These are phyloP conservation scores for Saccharomyces hybrid DNA, from an alignment of 1,139 yeast species.

Conservation along the genomic window DNA sequence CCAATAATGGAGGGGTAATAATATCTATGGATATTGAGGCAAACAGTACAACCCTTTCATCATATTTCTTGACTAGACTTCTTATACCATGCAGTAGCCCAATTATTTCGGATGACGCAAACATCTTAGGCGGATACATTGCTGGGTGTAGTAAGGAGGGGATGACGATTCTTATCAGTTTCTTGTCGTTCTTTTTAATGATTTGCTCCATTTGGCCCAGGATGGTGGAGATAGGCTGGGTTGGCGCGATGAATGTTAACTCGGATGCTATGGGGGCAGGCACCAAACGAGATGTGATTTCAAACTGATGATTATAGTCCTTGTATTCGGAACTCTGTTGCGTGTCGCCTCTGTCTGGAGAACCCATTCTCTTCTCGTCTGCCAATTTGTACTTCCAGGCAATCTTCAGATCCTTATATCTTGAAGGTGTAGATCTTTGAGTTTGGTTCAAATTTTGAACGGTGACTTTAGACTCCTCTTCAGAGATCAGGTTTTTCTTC, in stretches of 20 bases:
- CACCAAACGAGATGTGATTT: slow-evolving; percentile 57
- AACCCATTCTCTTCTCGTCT: slow-evolving; percentile 32
- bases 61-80: slow-evolving; percentile 43
- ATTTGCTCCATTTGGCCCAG: slow-evolving; percentile 39
- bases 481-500: slow-evolving; percentile 50
- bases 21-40: slow-evolving; percentile 60
- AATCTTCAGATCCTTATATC: slow-evolving; percentile 53
- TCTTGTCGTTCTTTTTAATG: slow-evolving; percentile 37
- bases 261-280: slow-evolving; percentile 65
- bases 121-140: slow-evolving; percentile 50
- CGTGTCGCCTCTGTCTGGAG: slow-evolving; percentile 24
- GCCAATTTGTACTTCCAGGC: slow-evolving; percentile 81
- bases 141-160: slow-evolving; percentile 81
- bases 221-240: slow-evolving; percentile 24
- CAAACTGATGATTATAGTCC: slow-evolving; percentile 62
- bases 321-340: slow-evolving; percentile 33
- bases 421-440: slow-evolving; percentile 17
- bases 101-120: slow-evolving; percentile 44
- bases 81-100: slow-evolving; percentile 60
- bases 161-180: slow-evolving; percentile 56
- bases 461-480: slow-evolving; percentile 56
- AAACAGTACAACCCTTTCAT: slow-evolving; percentile 43
- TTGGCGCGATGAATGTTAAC: slow-evolving; percentile 45
- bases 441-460: slow-evolving; percentile 53
- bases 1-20: slow-evolving; percentile 41